phyloP scores from a whole-genome alignment of 1,284 basidiomycete species.

The Inonotus obliquus region DNA sequence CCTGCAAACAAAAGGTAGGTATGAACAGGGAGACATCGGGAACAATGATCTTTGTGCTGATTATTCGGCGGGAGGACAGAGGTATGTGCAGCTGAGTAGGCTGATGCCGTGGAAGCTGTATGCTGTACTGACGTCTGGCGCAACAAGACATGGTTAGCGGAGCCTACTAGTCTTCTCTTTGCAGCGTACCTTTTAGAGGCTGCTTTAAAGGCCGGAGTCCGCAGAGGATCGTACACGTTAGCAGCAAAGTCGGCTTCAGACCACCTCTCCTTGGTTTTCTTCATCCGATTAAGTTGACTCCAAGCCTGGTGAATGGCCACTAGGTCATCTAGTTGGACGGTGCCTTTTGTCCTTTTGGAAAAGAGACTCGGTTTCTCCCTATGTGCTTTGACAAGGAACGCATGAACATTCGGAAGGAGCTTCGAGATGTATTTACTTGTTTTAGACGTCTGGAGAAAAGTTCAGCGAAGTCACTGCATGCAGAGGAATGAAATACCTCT shows the following conservation, averaged over 20 bases:
- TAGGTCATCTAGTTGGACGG: constrained; percentile 36
- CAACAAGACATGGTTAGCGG: not conserved
- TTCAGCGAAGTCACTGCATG: not conserved
- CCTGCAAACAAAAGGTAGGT: constrained; percentile 32
- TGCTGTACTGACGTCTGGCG: constrained; percentile 40
- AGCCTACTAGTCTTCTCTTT: not conserved
- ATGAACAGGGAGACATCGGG: constrained; percentile 49
- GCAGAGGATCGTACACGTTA: constrained; percentile 50
- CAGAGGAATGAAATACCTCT: constrained; percentile 20
- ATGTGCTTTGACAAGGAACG: constrained; percentile 38
- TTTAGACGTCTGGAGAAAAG: constrained; percentile 26
- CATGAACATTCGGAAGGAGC: constrained; percentile 31
- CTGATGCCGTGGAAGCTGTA: constrained; percentile 47
- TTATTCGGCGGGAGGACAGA: constrained; percentile 29
- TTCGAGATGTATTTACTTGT: constrained; percentile 25
- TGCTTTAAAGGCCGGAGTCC: constrained; percentile 34
- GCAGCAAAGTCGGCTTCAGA: constrained; percentile 53
- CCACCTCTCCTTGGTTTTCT: constrained; percentile 38
- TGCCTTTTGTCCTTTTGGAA: constrained; percentile 26
- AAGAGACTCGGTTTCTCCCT: constrained; percentile 38
- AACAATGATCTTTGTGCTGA: constrained; percentile 40
- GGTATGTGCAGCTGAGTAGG: constrained; percentile 24
- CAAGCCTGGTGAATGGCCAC: constrained; percentile 40
- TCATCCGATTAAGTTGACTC: constrained; percentile 40
- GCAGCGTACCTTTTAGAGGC: constrained; percentile 38